Percentiles rank a stretch among this genome's conserved stretches.
These are phyloP conservation scores for Zygotorulaspora chibaensis DNA, from an alignment of 805 yeast genomes.

Conservation along the genomic window DNA sequence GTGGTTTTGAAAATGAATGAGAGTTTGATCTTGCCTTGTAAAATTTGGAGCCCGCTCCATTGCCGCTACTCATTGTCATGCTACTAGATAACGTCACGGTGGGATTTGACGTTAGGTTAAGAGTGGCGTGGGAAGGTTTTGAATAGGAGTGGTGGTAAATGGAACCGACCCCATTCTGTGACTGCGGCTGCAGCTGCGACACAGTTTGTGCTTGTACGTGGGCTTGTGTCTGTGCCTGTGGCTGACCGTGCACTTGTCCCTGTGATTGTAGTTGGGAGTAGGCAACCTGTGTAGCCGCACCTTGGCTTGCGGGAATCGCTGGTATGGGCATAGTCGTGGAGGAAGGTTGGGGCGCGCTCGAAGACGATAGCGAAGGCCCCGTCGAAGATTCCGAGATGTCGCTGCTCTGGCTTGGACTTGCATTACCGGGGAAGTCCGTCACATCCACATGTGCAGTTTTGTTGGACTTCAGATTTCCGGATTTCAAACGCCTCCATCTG, in stretches of 20 bases:
- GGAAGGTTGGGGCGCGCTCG: background rate
- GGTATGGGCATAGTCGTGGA: background rate
- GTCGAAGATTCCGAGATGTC: slow-evolving; percentile 1
- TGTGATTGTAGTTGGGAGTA: background rate
- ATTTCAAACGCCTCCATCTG: slow-evolving; percentile 73
- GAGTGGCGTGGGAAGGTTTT: background rate
- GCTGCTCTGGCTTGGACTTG: slow-evolving; percentile 10
- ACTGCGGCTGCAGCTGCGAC: slow-evolving; percentile 1
- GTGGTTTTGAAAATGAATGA: slow-evolving; percentile 22
- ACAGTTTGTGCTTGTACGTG: background rate
- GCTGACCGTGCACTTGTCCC: background rate
- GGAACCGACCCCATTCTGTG: background rate
- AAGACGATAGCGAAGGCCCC: background rate
- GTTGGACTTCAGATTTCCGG: slow-evolving; percentile 39
- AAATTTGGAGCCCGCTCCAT: slow-evolving; percentile 21
- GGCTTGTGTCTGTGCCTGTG: background rate
- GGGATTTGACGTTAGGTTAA: background rate
- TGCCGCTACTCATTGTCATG: slow-evolving; percentile 3
- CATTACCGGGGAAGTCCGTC: slow-evolving; percentile 17
- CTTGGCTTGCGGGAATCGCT: background rate
- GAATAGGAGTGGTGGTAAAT: background rate
- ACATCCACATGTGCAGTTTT: slow-evolving; percentile 28
- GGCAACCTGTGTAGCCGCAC: no score
- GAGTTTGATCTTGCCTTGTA: slow-evolving; percentile 32
- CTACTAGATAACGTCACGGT: background rate